phyloP scores from a whole-genome alignment of 176 grass and related monocot genomes.

The Triticum urartu region DNA sequence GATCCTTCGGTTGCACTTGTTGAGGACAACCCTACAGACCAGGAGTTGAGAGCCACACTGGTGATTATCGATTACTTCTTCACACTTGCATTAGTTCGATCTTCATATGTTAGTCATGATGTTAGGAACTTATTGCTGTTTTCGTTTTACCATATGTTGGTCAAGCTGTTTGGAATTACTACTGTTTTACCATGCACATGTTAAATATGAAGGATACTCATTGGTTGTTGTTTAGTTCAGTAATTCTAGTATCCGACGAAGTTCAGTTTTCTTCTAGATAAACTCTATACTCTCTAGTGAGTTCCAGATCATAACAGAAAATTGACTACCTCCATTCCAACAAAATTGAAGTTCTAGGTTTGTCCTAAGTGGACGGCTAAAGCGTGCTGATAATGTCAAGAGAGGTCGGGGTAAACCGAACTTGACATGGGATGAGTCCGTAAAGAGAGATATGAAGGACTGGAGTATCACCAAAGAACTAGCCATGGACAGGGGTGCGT shows the following conservation, averaged over 20 bases:
- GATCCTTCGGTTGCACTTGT: constrained; percentile 38
- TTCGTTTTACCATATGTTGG: background rate
- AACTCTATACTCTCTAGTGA: background rate
- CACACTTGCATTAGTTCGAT: constrained; percentile 1
- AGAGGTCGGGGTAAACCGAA: no score
- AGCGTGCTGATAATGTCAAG: no score
- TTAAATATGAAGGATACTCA: constrained; percentile 12
- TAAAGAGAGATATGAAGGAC: no score
- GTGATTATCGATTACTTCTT: constrained; percentile 37
- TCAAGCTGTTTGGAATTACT: constrained; percentile 15
- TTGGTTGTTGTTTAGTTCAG: background rate
- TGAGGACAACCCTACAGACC: constrained; percentile 39
- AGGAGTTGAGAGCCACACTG: constrained; percentile 46
- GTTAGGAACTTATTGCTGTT: constrained; percentile 11
- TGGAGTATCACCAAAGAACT: no score
- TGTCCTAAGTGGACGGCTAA: no score
- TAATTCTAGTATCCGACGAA: background rate
- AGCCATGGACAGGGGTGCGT: no score
- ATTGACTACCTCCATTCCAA: background rate
- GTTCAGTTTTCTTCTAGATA: background rate
- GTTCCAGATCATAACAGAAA: background rate
- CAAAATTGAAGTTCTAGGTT: no score
- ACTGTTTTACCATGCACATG: background rate
- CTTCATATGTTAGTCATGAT: constrained; percentile 1
- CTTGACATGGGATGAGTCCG: no score